Evolutionary conservation across 768 basidiomycete genomes (phyloP).

Genomic region (Cystobasidium ongulense): DNA sequence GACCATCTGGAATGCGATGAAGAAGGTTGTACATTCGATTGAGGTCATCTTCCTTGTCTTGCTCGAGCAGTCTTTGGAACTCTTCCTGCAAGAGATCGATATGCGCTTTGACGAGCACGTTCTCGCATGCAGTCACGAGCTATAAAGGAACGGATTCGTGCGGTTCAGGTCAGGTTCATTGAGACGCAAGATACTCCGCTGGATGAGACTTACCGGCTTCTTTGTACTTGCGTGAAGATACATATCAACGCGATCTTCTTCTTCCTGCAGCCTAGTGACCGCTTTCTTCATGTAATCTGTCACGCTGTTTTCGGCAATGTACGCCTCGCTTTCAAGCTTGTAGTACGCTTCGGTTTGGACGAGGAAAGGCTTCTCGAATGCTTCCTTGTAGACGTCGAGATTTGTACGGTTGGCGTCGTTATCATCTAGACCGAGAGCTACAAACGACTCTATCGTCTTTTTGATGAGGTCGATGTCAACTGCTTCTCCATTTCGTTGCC

Average conservation of each 20-base stretch:
- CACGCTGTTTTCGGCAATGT: constrained; percentile 76
- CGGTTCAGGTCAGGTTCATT: constrained; percentile 35
- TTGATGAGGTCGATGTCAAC: constrained; percentile 89
- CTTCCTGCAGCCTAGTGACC: constrained; percentile 82
- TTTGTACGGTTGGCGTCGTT: constrained; percentile 81
- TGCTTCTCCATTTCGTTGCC: constrained; percentile 83
- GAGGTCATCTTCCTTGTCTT: constrained; percentile 87
- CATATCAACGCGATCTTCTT: constrained; percentile 88
- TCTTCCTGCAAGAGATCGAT: constrained; percentile 79
- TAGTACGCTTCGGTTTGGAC: constrained; percentile 83
- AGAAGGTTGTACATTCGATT: constrained; percentile 92
- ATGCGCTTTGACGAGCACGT: constrained; percentile 81
- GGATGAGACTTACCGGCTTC: constrained; percentile 50
- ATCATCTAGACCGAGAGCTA: constrained; percentile 89
- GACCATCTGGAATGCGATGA: constrained; percentile 76
- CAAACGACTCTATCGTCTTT: constrained; percentile 86
- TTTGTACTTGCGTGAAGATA: constrained; percentile 84
- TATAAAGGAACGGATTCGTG: constrained; percentile 26
- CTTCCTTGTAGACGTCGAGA: constrained; percentile 83
- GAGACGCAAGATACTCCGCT: neutral
- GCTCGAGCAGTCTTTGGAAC: constrained; percentile 81
- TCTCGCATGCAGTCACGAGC: constrained; percentile 61
- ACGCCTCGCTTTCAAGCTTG: constrained; percentile 79
- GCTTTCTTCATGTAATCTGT: constrained; percentile 93
- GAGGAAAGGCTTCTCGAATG: constrained; percentile 84